phyloP scores from a whole-genome alignment of 495 filamentous ascomycete genomes.

The Choiromyces venosus region DNA sequence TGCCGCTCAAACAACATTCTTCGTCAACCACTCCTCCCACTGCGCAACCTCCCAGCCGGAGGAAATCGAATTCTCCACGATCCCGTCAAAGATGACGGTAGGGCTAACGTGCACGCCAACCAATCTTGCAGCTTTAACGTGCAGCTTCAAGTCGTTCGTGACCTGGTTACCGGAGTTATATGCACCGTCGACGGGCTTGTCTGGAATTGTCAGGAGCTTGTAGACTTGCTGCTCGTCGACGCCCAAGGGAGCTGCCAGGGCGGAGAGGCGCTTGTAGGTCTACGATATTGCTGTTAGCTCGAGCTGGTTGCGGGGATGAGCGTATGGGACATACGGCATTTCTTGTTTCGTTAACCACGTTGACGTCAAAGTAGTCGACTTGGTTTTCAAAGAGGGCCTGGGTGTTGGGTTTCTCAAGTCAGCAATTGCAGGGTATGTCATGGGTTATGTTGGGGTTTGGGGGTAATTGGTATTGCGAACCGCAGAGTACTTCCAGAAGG shows the following conservation, averaged over 20 bases:
- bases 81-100: slow-evolving; percentile 80
- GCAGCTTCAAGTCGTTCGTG: slow-evolving; percentile 77
- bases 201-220: slow-evolving; percentile 57
- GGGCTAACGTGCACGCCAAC: slow-evolving; percentile 82
- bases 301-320: neutral
- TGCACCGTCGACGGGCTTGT: slow-evolving; percentile 56
- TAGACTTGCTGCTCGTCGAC: slow-evolving; percentile 62
- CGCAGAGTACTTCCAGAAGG: slow-evolving; percentile 72
- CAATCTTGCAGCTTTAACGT: slow-evolving; percentile 73
- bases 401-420: neutral
- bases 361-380: slow-evolving; percentile 72
- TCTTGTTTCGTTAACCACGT: slow-evolving; percentile 70
- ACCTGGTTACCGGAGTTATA: slow-evolving; percentile 69
- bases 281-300: slow-evolving; percentile 21
- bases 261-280: slow-evolving; percentile 73
- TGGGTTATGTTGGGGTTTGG: neutral
- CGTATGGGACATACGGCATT: slow-evolving; percentile 47
- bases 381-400: slow-evolving; percentile 63
- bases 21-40: slow-evolving; percentile 70
- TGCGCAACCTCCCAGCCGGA: slow-evolving; percentile 70
- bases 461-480: slow-evolving; percentile 10
- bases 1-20: slow-evolving; percentile 59
- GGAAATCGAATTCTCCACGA: slow-evolving; percentile 70
- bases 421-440: neutral
- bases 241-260: slow-evolving; percentile 58